Conservation (phyloP, 2,329 filamentous ascomycete genomes). For the Cercospora canescens region DNA sequence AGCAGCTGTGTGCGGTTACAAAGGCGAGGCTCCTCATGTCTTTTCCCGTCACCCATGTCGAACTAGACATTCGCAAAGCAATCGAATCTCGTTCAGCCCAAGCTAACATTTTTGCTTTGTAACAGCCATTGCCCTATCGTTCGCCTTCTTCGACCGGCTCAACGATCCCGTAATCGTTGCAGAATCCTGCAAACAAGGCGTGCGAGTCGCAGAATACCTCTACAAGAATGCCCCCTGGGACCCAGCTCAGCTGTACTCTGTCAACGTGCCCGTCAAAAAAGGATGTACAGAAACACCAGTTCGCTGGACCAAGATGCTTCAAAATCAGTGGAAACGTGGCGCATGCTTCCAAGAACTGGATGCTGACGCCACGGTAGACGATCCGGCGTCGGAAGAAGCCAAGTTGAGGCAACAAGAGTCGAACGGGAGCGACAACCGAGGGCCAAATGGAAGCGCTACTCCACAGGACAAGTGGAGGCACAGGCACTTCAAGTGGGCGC, state of each 20-base stretch:
- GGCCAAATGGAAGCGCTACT: background rate
- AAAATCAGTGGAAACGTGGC: constrained; percentile 85
- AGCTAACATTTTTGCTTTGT: background rate
- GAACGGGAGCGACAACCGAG: constrained; percentile 31
- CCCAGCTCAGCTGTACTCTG: constrained; percentile 68
- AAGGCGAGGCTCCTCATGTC: constrained; percentile 17
- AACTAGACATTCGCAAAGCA: no score
- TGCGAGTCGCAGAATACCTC: constrained; percentile 77
- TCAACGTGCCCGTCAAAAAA: constrained; percentile 85
- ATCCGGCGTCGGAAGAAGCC: constrained; percentile 66
- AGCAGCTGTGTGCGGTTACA: constrained; percentile 48
- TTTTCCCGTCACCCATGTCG: no score
- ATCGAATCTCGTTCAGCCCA: no score
- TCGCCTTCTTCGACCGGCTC: constrained; percentile 83
- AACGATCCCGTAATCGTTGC: constrained; percentile 81
- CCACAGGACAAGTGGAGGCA: constrained; percentile 59
- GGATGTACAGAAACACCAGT: constrained; percentile 69
- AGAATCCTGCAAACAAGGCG: constrained; percentile 71
- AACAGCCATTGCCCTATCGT: constrained; percentile 75
- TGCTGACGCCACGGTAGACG: constrained; percentile 57
- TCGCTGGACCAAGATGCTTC: constrained; percentile 81
- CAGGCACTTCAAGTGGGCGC: constrained; percentile 94
- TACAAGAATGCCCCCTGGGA: constrained; percentile 70
- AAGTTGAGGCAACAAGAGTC: constrained; percentile 67
- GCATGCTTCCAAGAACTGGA: constrained; percentile 84